These are phyloP conservation scores for Lasiosphaeria miniovina DNA, from an alignment of 495 filamentous ascomycete genomes.

Conservation along the genomic window DNA sequence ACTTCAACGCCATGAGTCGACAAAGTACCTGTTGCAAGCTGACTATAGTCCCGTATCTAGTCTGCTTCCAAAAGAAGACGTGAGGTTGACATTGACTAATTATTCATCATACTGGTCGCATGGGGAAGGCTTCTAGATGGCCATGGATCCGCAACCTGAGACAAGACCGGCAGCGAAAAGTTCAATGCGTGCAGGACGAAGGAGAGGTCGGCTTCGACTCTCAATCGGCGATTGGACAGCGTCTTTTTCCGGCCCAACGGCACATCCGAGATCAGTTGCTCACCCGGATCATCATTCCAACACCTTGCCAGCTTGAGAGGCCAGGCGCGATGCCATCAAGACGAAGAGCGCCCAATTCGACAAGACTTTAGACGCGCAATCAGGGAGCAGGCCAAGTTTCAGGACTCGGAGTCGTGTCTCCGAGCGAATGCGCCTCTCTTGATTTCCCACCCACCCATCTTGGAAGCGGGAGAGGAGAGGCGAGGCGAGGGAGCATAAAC, in stretches of 20 bases:
- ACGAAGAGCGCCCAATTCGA: slow-evolving; percentile 3
- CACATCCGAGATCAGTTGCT: slow-evolving; percentile 10
- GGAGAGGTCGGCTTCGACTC: not conserved
- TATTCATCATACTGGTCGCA: not conserved
- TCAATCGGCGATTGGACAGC: slow-evolving; percentile 4
- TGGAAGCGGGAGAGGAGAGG: slow-evolving; percentile 8
- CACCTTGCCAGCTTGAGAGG: not conserved
- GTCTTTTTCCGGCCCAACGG: not conserved
- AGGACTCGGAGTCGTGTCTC: slow-evolving; percentile 22
- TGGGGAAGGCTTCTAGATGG: slow-evolving; percentile 27
- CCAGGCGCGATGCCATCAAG: slow-evolving; percentile 12
- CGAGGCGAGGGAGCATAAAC: slow-evolving; percentile 23
- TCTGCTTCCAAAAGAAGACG: too few relatives aligned
- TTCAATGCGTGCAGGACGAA: slow-evolving; percentile 16
- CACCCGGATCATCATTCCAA: not conserved
- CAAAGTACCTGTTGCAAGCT: too few relatives aligned
- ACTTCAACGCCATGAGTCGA: too few relatives aligned
- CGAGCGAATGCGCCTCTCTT: slow-evolving; percentile 10
- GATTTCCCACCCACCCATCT: slow-evolving; percentile 6
- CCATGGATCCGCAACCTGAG: slow-evolving; percentile 25
- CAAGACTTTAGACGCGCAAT: not conserved
- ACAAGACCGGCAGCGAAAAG: slow-evolving; percentile 13
- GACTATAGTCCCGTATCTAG: too few relatives aligned
- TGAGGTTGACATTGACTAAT: too few relatives aligned
- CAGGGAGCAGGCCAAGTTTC: slow-evolving; percentile 13